Evolutionary conservation across 106 monocot genomes (phyloP), one percentile per base, ranked within the genome.

Genomic region (Allium fistulosum): DNA sequence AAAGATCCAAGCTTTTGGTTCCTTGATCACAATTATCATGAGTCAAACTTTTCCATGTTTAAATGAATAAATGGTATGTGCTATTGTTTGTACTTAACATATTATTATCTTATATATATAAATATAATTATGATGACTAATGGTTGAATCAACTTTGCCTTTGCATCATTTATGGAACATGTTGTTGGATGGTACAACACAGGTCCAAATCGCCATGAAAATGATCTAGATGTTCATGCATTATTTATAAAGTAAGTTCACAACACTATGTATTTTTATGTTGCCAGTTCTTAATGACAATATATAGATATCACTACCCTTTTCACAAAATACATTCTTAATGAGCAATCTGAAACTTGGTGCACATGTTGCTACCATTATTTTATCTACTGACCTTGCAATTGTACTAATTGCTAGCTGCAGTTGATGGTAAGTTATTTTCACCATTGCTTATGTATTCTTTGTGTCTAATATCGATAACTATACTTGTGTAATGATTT

Each of bases 121-220:
- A 0, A 22, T 22, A 22, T 22, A 22, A 22, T 0, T 0, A 22
- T 22, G 22, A 37, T 37, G 37, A 18, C 45, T 2, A 61, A 28
- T 63, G 14, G n/a, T 48, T 27, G 16, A 10, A n/a, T 7, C 46
- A 63, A 47, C 46, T 15, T 65, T 18, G 9, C 69, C 10, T 62
- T 37, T 65, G 22, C 65, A 79, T 67, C 77, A 99, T 92, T 89
- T 10, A 99, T 90, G 83, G 93, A 99, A 63, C 99, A 99, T 80
- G 93, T 99, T 48, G 99, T 99, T 60, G 99, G 99, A 26, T 99
- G 93, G 99, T 99, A 99, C 61, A 99, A 92, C 74, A 90, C 90
- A 46, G 99, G 99, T 18, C 99, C 99, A 47, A 99, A 99, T 73
- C 76, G 93, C 57, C 82, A 84, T 3, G 99, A 99, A 69, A 99